Conservation (phyloP, 768 basidiomycete species). For the Boletus reticulatus region DNA sequence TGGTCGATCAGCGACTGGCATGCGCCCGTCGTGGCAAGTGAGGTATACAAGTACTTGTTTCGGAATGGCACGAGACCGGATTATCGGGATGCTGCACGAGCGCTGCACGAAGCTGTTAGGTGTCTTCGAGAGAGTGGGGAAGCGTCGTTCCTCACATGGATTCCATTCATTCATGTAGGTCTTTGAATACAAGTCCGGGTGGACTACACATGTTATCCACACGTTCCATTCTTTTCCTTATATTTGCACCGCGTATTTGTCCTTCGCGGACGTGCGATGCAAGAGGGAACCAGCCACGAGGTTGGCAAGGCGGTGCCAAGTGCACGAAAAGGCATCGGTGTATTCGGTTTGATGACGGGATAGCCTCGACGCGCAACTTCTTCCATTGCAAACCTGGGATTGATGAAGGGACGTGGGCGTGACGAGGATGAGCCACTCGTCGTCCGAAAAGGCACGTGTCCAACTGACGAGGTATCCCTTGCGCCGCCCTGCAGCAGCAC, state of each 20-base stretch:
- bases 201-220: too few species aligned
- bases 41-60: too few species aligned
- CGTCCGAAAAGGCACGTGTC: conserved; percentile 41
- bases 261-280: conserved; percentile 25
- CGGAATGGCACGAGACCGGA: too few species aligned
- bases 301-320: conserved; percentile 17
- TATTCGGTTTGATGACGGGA: neutral
- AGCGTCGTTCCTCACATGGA: too few species aligned
- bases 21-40: too few species aligned
- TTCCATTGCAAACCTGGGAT: conserved; percentile 32
- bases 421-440: conserved; percentile 29
- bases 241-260: conserved; percentile 4
- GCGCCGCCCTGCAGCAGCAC: conserved; percentile 39
- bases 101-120: too few species aligned
- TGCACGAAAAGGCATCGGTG: too few species aligned
- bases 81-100: too few species aligned
- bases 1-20: neutral
- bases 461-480: conserved; percentile 31
- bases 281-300: conserved; percentile 44
- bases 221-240: too few species aligned
- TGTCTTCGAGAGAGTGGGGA: too few species aligned
- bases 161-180: too few species aligned
- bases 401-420: neutral
- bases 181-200: too few species aligned
- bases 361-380: conserved; percentile 14